Evolutionary conservation across 192 early-diverging fungal genomes (phyloP), one percentile per base, ranked within the genome.

Genomic region (Jimgerdemannia flammicorona): DNA sequence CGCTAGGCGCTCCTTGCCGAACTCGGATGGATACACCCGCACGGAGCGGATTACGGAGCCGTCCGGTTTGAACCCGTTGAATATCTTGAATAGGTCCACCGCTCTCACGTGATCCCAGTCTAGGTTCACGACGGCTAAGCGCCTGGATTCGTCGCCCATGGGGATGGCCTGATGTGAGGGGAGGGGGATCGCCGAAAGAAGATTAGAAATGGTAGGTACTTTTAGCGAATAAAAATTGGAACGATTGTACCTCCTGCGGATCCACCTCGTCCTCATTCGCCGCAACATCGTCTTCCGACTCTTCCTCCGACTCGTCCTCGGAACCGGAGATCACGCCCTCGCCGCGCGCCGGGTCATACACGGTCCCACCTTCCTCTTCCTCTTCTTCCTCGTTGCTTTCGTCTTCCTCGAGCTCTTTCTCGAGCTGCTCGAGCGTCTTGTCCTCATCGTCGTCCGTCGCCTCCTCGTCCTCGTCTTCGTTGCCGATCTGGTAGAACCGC

Each of bases 71-170:
- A 98, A 96, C 40, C 88, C 92, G 63, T 85, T 87, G 77, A 98
- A 94, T 3, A 95, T 91, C 59, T 95, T 93, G 75, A 89, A 92
- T 73, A 99, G 83, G 79, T 99, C 97, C 0, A 79, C 76, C 0
- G 97, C 90, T 72, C 94, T 95, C 70, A 99, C 85, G 70, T 99
- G 90, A 76, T 95, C 93, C 97, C 97, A 98, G 79, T 99, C 96
- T 89, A 99, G 79, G 76, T 97, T 96, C 40, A 98, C 93, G 11
- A 89, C 87, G 18, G 96, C 97, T 71, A 98, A 89, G 39, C 96
- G 85, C 39, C 79, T 76, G 2, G 96, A 91, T 70, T 89, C 87
- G 3, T 88, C 91, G 18, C 87, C 90, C 74, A 78, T 69, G 29
- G 84, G 83, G 43, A 91, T 79, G 72, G 86, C 70, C 67, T 41